Percentiles rank a stretch among this genome's conserved stretches.
These are phyloP conservation scores for Gossypium herbaceum DNA, from an alignment of 345 rosid species.

Conservation along the genomic window DNA sequence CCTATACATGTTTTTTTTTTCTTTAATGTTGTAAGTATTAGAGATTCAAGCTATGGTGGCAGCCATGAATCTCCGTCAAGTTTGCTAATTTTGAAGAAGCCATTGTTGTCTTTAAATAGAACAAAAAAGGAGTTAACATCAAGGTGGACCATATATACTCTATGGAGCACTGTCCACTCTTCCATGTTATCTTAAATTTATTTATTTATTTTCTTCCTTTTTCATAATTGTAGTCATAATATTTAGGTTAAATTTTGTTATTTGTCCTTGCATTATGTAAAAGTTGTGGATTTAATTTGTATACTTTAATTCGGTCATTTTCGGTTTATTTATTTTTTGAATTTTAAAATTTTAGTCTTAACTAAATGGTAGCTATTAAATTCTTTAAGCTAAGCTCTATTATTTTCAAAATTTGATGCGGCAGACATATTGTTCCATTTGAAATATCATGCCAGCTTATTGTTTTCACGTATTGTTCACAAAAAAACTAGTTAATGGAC, in stretches of 20 bases:
- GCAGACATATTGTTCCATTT: too few species aligned
- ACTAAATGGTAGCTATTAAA: too few species aligned
- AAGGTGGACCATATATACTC: background rate
- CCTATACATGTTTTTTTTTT: constrained; percentile 17
- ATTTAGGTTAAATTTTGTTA: background rate
- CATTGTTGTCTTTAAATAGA: background rate
- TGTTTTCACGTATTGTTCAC: too few species aligned
- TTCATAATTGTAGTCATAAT: background rate
- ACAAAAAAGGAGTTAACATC: background rate
- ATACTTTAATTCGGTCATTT: too few species aligned
- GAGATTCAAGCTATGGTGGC: background rate
- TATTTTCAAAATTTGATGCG: too few species aligned
- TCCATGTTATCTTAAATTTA: background rate
- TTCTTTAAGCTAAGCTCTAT: too few species aligned
- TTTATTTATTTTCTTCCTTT: background rate
- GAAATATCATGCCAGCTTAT: too few species aligned
- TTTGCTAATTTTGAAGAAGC: background rate
- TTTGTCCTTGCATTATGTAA: too few species aligned
- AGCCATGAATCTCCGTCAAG: background rate
- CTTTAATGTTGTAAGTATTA: background rate
- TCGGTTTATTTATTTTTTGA: too few species aligned
- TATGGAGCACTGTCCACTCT: background rate
- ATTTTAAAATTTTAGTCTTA: too few species aligned
- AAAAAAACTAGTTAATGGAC: too few species aligned
- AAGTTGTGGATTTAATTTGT: too few species aligned